Evolutionary conservation across 192 early-diverging fungal species (phyloP).

Genomic region (Mortierella antarctica): DNA sequence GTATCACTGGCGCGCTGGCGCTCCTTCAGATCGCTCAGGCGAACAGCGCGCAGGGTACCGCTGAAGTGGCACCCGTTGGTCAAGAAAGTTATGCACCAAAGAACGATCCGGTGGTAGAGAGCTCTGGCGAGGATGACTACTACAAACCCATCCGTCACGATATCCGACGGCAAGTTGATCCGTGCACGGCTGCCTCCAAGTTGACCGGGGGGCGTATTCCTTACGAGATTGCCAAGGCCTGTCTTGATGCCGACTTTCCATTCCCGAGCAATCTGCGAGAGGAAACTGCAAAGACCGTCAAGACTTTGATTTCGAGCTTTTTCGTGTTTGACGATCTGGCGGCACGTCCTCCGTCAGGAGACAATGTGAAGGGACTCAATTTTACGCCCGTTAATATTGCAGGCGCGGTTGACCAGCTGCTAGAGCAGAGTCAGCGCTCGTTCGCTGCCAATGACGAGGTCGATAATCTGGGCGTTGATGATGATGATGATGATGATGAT

Average conservation of each 20-base stretch:
- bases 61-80: background rate
- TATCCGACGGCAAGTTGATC: slow-evolving; percentile 1
- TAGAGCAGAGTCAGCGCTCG: background rate
- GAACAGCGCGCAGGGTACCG: background rate
- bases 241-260: slow-evolving; percentile 16
- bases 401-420: slow-evolving; percentile 6
- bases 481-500: background rate
- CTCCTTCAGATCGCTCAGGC: background rate
- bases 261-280: slow-evolving; percentile 14
- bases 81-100: background rate
- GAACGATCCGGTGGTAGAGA: too few relatives aligned
- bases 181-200: slow-evolving; percentile 5
- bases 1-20: slow-evolving; percentile 6
- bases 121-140: too few relatives aligned
- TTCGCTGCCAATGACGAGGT: background rate
- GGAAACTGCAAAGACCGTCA: slow-evolving; percentile 24
- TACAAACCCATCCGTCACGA: slow-evolving; percentile 10
- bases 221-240: slow-evolving; percentile 21
- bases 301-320: slow-evolving; percentile 21
- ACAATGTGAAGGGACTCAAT: background rate
- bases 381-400: slow-evolving; percentile 20
- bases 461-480: background rate
- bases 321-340: slow-evolving; percentile 40
- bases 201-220: background rate
- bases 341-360: background rate